Evolutionary conservation across 139 green algal genomes (phyloP).

Genomic region (Ulvella scutata): DNA sequence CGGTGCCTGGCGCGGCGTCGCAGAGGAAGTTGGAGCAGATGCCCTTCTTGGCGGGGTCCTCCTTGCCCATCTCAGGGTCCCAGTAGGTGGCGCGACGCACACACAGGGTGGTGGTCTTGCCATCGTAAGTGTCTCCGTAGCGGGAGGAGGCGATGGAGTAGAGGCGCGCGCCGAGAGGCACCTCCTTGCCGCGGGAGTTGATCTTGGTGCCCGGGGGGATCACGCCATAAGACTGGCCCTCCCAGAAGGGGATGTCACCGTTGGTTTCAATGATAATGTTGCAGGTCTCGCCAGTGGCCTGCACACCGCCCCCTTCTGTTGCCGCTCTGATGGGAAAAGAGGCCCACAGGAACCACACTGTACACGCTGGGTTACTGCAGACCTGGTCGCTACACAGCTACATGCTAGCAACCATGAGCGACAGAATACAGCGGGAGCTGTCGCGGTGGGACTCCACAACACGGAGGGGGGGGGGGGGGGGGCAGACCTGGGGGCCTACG

Average conservation of each 20-base stretch:
- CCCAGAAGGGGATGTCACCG: constrained; percentile 91
- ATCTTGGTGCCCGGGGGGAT: constrained; percentile 92
- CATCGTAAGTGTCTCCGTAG: constrained; percentile 94
- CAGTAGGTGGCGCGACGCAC: constrained; percentile 87
- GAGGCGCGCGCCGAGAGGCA: constrained; percentile 84
- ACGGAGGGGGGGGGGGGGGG: neutral
- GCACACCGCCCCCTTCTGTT: neutral
- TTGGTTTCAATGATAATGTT: constrained; percentile 95
- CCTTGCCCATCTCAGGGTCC: constrained; percentile 65
- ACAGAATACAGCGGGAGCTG: no score
- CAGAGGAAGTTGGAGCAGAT: constrained; percentile 99
- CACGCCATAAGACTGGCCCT: constrained; percentile 97
- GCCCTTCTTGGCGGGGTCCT: constrained; percentile 95
- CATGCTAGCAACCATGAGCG: no score
- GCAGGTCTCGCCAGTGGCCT: constrained; percentile 79
- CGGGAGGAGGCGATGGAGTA: constrained; percentile 96
- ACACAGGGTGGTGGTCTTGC: constrained; percentile 88
- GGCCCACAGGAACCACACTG: no score
- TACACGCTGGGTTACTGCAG: no score
- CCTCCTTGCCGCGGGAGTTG: constrained; percentile 90
- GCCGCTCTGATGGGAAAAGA: no score
- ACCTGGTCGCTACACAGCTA: no score
- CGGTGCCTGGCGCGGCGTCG: constrained; percentile 73
- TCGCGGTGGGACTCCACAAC: no score
- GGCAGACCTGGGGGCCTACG: constrained; percentile 74